A percentile compares a stretch with the other conserved stretches of the same genome.
Evolutionary conservation across 2,329 filamentous ascomycete genomes (phyloP).

Genomic region (Alternaria angustiovoidea): DNA sequence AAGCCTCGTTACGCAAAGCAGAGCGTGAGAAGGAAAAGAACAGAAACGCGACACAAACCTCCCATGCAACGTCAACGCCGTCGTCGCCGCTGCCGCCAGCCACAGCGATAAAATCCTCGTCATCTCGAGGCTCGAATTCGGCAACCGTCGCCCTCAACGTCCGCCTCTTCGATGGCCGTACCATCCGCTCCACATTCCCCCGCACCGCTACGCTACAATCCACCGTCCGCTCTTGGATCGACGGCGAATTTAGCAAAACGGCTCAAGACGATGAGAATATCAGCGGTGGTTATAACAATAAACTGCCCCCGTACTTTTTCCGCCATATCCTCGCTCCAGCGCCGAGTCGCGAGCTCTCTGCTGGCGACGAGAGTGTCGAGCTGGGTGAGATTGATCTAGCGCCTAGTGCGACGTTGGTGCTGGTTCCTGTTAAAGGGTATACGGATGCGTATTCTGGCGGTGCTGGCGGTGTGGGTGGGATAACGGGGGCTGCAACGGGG

Average conservation of each 20-base stretch:
- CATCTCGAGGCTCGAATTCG: constrained; percentile 38
- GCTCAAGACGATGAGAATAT: constrained; percentile 29
- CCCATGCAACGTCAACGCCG: background rate
- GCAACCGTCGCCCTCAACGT: constrained; percentile 68
- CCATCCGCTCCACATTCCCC: constrained; percentile 75
- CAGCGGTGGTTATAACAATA: background rate
- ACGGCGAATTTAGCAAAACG: constrained; percentile 51
- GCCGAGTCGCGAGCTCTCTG: constrained; percentile 77
- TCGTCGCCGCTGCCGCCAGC: background rate
- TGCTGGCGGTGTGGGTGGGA: constrained; percentile 29
- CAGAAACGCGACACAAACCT: constrained; percentile 8
- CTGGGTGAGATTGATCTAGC: constrained; percentile 75
- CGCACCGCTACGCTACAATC: constrained; percentile 67
- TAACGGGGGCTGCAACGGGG: constrained; percentile 43
- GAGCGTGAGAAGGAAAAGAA: constrained; percentile 42
- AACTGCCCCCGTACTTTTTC: constrained; percentile 74
- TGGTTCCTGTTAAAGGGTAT: constrained; percentile 73
- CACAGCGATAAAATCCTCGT: constrained; percentile 26
- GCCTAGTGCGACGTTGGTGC: constrained; percentile 82
- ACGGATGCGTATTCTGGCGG: constrained; percentile 64
- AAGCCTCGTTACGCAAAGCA: constrained; percentile 44
- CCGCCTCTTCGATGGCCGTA: constrained; percentile 83
- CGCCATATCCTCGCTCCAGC: constrained; percentile 82
- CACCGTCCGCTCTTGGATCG: constrained; percentile 81
- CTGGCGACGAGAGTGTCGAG: constrained; percentile 74